Evolutionary conservation across 352 stramenopile species (phyloP).

Genomic region (Globisporangium nagaii): DNA sequence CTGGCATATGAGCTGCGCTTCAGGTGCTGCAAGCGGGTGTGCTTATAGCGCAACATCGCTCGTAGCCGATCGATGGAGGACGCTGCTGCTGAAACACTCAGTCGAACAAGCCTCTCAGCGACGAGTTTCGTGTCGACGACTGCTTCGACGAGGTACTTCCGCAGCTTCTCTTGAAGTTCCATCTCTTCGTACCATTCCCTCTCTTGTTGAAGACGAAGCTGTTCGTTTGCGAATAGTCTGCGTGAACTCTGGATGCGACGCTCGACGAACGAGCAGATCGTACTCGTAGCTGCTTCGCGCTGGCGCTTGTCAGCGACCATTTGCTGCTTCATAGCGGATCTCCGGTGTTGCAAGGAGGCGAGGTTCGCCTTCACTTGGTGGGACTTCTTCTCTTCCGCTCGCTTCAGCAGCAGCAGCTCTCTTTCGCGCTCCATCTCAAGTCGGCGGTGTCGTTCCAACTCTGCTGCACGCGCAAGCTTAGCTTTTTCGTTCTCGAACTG

Average conservation of each 20-base stretch:
- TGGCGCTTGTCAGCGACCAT: conserved; percentile 12
- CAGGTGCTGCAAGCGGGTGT: conserved; percentile 16
- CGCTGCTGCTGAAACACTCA: conserved; percentile 8
- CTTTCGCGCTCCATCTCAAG: conserved; percentile 6
- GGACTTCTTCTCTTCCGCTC: conserved; percentile 4
- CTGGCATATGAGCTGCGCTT: conserved; percentile 6
- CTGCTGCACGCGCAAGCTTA: not conserved
- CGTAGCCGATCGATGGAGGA: conserved; percentile 10
- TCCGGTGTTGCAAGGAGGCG: conserved; percentile 5
- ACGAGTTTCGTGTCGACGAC: conserved; percentile 32
- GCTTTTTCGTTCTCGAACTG: not conserved
- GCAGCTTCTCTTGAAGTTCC: conserved; percentile 16
- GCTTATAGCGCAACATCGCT: not conserved
- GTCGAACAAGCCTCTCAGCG: conserved; percentile 14
- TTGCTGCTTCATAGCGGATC: conserved; percentile 8
- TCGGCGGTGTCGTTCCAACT: not conserved
- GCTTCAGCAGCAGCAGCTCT: not conserved
- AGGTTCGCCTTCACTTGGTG: conserved; percentile 9
- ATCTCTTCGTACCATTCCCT: conserved; percentile 16
- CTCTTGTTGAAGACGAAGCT: conserved; percentile 11
- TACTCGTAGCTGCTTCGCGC: conserved; percentile 3
- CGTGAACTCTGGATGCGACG: conserved; percentile 15
- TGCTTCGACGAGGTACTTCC: conserved; percentile 23
- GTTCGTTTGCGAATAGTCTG: conserved; percentile 10
- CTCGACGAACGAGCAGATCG: conserved; percentile 16